A percentile compares a stretch with the other conserved stretches of the same genome.
Evolutionary conservation across 305 asterid species (phyloP).

Genomic region (Fraxinus nigra): DNA sequence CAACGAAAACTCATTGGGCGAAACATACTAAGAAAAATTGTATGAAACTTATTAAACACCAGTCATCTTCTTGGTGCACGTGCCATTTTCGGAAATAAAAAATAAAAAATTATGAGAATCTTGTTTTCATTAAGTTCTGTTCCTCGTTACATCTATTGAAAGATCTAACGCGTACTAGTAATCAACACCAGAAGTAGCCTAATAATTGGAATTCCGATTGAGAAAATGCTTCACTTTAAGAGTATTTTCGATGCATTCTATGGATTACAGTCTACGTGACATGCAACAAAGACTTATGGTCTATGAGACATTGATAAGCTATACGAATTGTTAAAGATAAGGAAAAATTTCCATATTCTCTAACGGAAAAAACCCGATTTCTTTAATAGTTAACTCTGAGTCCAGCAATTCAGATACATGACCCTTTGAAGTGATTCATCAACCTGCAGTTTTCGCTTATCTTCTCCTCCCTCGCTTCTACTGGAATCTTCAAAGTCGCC

Average conservation of each 20-base stretch:
- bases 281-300: not conserved
- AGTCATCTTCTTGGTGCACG: not conserved
- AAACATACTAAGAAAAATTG: not conserved
- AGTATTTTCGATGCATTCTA: not conserved
- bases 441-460: slow-evolving; percentile 9
- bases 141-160: not conserved
- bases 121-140: not conserved
- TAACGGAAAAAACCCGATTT: no score
- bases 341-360: not conserved
- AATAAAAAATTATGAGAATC: not conserved
- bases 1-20: not conserved
- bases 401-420: slow-evolving; percentile 45
- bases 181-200: not conserved
- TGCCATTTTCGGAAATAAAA: not conserved
- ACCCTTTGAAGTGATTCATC: slow-evolving; percentile 35
- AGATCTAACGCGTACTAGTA: not conserved
- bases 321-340: not conserved
- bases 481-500: not conserved
- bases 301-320: not conserved
- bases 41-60: not conserved
- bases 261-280: not conserved
- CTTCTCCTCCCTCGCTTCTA: not conserved
- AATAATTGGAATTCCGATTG: not conserved
- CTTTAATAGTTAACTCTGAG: slow-evolving; percentile 5
- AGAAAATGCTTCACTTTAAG: not conserved